A percentile compares a stretch with the other conserved stretches of the same genome.
Evolutionary conservation across 805 yeast genomes (phyloP).

Genomic region (Cyberlindnera maclurae): DNA sequence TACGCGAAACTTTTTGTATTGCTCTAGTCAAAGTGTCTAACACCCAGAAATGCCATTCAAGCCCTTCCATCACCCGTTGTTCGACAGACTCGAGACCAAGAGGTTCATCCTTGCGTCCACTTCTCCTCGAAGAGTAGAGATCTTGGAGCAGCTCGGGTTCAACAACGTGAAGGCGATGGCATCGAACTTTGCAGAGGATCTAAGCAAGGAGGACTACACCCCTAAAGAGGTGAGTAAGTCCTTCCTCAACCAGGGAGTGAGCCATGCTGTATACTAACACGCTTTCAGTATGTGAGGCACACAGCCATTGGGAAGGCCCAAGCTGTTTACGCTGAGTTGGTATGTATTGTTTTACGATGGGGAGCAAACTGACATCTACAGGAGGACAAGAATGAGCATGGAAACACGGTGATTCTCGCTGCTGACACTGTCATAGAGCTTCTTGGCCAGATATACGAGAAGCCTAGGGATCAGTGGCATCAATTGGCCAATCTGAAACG

Average conservation of each 20-base stretch:
- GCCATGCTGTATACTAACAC: neutral
- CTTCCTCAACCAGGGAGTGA: no score
- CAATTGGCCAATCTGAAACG: constrained; percentile 43
- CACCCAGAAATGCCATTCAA: constrained; percentile 10
- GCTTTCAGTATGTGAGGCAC: constrained; percentile 48
- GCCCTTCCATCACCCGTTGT: constrained; percentile 28
- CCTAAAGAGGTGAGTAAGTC: constrained; percentile 40
- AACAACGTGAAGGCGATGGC: constrained; percentile 38
- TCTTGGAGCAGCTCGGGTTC: constrained; percentile 56
- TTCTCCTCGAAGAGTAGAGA: constrained; percentile 74
- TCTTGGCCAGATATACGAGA: constrained; percentile 62
- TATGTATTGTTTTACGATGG: neutral
- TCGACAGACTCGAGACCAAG: constrained; percentile 13
- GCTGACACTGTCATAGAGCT: constrained; percentile 78
- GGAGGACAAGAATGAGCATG: constrained; percentile 5
- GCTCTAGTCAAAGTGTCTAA: no score
- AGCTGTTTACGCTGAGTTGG: constrained; percentile 46
- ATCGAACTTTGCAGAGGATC: constrained; percentile 72
- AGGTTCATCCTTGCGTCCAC: constrained; percentile 67
- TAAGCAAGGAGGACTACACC: constrained; percentile 44
- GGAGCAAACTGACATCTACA: constrained; percentile 1
- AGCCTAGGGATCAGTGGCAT: constrained; percentile 55
- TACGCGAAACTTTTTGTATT: no score
- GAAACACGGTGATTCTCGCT: constrained; percentile 36
- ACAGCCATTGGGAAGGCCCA: constrained; percentile 67